Percentiles rank a stretch among this genome's conserved stretches.
These are phyloP conservation scores for Galerina sulciceps DNA, from an alignment of 768 basidiomycete species.

Conservation along the genomic window DNA sequence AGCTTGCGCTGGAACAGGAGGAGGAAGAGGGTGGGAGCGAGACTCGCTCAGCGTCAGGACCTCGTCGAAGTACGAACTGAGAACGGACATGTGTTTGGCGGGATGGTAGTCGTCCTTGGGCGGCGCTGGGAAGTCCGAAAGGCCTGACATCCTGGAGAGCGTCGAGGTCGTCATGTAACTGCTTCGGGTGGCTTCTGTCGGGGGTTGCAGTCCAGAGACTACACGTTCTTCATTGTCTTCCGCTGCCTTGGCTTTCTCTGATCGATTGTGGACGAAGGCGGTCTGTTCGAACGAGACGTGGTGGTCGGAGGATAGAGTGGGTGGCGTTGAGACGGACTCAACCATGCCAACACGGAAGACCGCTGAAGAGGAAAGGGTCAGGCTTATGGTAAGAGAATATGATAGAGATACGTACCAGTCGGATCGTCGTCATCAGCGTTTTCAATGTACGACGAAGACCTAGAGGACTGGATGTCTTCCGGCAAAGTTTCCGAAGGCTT, in stretches of 20 bases:
- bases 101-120: conserved; percentile 39
- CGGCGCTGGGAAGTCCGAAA: conserved; percentile 76
- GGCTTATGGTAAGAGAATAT: background rate
- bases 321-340: conserved; percentile 54
- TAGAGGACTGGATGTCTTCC: conserved; percentile 52
- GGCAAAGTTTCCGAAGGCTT: conserved; percentile 46
- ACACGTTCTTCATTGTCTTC: conserved; percentile 15
- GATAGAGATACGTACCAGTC: conserved; percentile 35
- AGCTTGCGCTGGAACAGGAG: conserved; percentile 6
- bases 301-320: conserved; percentile 40
- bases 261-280: conserved; percentile 19
- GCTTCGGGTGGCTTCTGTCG: conserved; percentile 39
- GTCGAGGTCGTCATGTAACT: conserved; percentile 70
- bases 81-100: conserved; percentile 12
- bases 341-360: conserved; percentile 53
- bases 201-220: conserved; percentile 35
- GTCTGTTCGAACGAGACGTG: conserved; percentile 44
- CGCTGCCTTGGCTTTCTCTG: conserved; percentile 9
- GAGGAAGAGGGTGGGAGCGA: background rate
- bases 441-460: conserved; percentile 42
- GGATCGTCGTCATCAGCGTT: conserved; percentile 42
- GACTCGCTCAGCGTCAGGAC: conserved; percentile 17
- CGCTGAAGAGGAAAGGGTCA: conserved; percentile 31
- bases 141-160: conserved; percentile 66
- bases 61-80: conserved; percentile 29